A percentile compares a stretch with the other conserved stretches of the same genome.
phyloP scores from a whole-genome alignment of 768 basidiomycete genomes.

The Naganishia randhawae region DNA sequence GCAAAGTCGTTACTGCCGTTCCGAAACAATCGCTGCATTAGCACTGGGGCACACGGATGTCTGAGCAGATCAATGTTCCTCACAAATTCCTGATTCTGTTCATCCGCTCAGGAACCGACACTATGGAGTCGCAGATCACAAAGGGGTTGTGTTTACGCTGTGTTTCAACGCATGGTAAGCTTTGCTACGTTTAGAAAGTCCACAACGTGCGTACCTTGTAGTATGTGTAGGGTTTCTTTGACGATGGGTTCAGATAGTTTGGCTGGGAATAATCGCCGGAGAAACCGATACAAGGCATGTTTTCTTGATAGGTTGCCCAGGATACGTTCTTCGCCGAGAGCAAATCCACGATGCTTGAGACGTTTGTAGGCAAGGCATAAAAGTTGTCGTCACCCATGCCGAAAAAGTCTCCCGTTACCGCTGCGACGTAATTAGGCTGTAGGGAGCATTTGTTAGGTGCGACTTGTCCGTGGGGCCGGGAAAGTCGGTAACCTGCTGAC shows the following conservation, averaged over 20 bases:
- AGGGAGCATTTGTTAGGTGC: slow-evolving; percentile 60
- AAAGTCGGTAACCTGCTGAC: neutral
- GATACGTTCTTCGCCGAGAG: slow-evolving; percentile 60
- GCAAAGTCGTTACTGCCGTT: slow-evolving; percentile 57
- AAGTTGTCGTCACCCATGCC: slow-evolving; percentile 55
- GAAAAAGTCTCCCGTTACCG: slow-evolving; percentile 58
- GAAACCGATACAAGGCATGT: slow-evolving; percentile 35
- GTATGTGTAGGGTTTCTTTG: slow-evolving; percentile 53
- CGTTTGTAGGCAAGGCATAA: slow-evolving; percentile 53
- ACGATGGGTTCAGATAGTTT: slow-evolving; percentile 52
- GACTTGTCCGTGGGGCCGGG: too few species aligned
- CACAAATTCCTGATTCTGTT: slow-evolving; percentile 58
- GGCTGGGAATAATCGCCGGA: slow-evolving; percentile 47
- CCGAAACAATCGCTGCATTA: neutral
- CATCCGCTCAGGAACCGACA: slow-evolving; percentile 53
- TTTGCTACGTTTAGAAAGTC: too few species aligned
- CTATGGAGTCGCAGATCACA: slow-evolving; percentile 58
- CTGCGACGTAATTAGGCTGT: slow-evolving; percentile 61
- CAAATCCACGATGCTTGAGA: slow-evolving; percentile 62
- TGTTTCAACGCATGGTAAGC: neutral
- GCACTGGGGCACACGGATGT: neutral
- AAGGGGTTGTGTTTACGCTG: slow-evolving; percentile 60
- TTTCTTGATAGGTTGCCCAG: slow-evolving; percentile 58
- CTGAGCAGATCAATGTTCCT: neutral
- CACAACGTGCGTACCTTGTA: slow-evolving; percentile 46